Base-by-base conservation (phyloP, 805 yeast species). In the Maudiozyma serrabonitensis region DNA sequence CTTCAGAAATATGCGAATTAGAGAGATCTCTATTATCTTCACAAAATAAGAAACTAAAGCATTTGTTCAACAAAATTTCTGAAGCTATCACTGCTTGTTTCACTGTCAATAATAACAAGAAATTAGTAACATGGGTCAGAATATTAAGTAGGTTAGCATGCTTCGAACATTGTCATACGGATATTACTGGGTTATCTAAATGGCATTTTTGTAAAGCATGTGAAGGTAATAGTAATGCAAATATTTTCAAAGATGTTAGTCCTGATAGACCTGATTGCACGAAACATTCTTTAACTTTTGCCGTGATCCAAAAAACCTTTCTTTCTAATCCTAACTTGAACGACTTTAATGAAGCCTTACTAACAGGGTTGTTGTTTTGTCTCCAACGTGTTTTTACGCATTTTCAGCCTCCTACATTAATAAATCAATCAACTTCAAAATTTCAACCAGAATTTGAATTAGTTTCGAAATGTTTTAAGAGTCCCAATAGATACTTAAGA, bases 401-500 rank as follows among this genome's bases (percentile, higher is more conserved):
- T 41, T 83, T 62, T 56, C 71, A 75, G 46, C 78, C 83, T 0
- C 80, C 81, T 4, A 58, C 55, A 40, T 57, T 71, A 39, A 57
- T 58, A 34, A 50, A 51, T 0, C 41, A 41, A 11, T 35, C 28
- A 21, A 31, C 46, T 4, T 26, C 34, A 23, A 39, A 15, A 26
- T 4, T 16, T 23, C 40, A 16, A 11, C 40, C 6, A 12, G 48
- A 44, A 6, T 78, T 78, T 64, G 59, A 57, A 6, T 74, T 77
- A 48, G 51, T 82, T 1, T 59, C 70, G 40, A 51, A 55, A 2
- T 68, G 74, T 18, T 67, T 25, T 9, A 50, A 59, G 0, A 68
- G 69, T n/a, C 63, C 61, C 7, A 73, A 75, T 49, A 65, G 91
- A 54, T 83, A 80, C 50, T 70, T 81, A 0, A 62, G 91, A 45